Percentiles rank a stretch among this genome's conserved stretches.
Conservation (phyloP, 192 early-diverging fungal genomes). For the Coemansia sp. region DNA sequence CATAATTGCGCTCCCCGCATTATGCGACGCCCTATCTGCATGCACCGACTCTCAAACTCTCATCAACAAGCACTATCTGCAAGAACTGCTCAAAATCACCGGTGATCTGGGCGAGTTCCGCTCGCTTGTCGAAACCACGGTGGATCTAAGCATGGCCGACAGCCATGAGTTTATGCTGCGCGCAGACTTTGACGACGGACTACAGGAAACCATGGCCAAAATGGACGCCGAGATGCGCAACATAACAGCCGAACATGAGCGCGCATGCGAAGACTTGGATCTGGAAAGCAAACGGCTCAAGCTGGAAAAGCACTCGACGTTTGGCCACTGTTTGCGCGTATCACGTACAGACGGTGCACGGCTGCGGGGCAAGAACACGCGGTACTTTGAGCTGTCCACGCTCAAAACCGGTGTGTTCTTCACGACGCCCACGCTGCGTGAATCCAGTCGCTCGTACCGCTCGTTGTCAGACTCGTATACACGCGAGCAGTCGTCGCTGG, state of each 20-base stretch:
- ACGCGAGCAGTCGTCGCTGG: conserved; percentile 67
- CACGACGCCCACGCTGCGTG: conserved; percentile 70
- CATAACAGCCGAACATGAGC: conserved; percentile 63
- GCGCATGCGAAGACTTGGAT: conserved; percentile 61
- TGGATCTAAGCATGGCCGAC: conserved; percentile 83
- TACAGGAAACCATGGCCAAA: conserved; percentile 40
- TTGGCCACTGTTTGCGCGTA: conserved; percentile 85
- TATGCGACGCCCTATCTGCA: conserved; percentile 60
- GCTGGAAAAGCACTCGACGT: conserved; percentile 78
- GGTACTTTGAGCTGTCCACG: conserved; percentile 83
- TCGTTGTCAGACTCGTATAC: conserved; percentile 67
- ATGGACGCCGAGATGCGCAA: conserved; percentile 58
- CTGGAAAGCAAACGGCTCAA: conserved; percentile 89
- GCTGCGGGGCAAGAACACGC: conserved; percentile 63
- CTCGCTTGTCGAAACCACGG: conserved; percentile 84
- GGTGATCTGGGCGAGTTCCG: conserved; percentile 66
- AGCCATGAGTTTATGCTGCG: conserved; percentile 86
- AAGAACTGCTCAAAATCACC: conserved; percentile 53
- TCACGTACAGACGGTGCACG: conserved; percentile 66
- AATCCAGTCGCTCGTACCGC: conserved; percentile 61
- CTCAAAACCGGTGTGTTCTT: conserved; percentile 88
- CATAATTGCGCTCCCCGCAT: conserved; percentile 63
- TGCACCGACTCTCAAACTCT: conserved; percentile 48
- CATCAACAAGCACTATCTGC: conserved; percentile 53
- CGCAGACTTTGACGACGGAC: conserved; percentile 72